phyloP scores from a whole-genome alignment of 2,329 filamentous ascomycete genomes.

The Diaporthe amygdali region DNA sequence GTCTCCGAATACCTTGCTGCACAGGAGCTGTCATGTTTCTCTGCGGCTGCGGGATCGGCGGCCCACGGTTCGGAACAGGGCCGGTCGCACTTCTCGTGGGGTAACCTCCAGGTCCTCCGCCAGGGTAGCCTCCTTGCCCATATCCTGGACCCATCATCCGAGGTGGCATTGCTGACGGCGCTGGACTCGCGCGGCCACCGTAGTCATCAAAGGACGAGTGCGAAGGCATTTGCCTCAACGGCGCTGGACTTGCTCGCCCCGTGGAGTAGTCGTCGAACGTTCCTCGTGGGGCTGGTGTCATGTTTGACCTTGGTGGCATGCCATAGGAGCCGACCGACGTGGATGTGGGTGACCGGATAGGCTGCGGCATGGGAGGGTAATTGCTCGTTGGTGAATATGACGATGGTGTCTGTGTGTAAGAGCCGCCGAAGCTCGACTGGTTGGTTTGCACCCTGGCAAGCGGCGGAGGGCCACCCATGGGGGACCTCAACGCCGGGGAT shows the following conservation, averaged over 20 bases:
- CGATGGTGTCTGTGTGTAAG: constrained; percentile 32
- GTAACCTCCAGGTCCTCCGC: constrained; percentile 19
- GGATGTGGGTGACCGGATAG: constrained; percentile 30
- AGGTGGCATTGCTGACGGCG: constrained; percentile 34
- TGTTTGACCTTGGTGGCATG: constrained; percentile 23
- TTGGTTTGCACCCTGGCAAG: constrained; percentile 33
- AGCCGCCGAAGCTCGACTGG: constrained; percentile 29
- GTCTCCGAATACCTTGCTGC: constrained; percentile 6
- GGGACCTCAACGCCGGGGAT: constrained; percentile 34
- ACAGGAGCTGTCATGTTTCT: constrained; percentile 41
- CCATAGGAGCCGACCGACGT: constrained; percentile 26
- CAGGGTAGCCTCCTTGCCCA: constrained; percentile 9
- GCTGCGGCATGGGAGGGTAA: constrained; percentile 33
- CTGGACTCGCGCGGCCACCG: constrained; percentile 35
- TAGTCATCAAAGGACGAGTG: constrained; percentile 28
- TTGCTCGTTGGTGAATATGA: constrained; percentile 31
- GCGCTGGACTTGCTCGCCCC: constrained; percentile 21
- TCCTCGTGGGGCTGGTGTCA: constrained; percentile 18
- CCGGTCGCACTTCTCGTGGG: constrained; percentile 36
- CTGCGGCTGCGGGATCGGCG: constrained; percentile 32
- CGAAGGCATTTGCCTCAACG: constrained; percentile 13
- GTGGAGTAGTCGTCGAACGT: constrained; percentile 26
- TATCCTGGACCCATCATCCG: constrained; percentile 22
- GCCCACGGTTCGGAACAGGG: constrained; percentile 31
- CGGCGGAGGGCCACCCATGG: constrained; percentile 30